Percentiles rank a stretch among this genome's conserved stretches.
Conservation (phyloP, 2,329 filamentous ascomycete species). For the Fusarium buharicum region DNA sequence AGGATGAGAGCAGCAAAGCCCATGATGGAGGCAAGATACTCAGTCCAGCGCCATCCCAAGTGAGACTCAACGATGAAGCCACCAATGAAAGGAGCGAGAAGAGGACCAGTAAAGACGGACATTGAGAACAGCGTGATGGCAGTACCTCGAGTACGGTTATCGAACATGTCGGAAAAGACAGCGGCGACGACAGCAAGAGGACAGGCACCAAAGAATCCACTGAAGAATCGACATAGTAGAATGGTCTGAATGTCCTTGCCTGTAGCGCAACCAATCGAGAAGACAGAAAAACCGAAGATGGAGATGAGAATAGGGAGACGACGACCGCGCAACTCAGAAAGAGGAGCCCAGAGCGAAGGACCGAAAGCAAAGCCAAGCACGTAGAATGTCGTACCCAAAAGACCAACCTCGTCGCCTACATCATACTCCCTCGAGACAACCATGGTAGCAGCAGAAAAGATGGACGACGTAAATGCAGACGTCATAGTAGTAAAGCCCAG, state of each 20-base stretch:
- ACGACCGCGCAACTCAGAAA: constrained; percentile 77
- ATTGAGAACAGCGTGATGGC: constrained; percentile 58
- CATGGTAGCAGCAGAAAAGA: constrained; percentile 75
- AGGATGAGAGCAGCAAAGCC: constrained; percentile 68
- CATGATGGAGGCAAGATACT: constrained; percentile 72
- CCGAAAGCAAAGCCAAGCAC: constrained; percentile 79
- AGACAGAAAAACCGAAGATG: constrained; percentile 76
- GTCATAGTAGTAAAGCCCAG: constrained; percentile 79
- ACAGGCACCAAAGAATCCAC: constrained; percentile 76
- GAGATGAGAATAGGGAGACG: constrained; percentile 68
- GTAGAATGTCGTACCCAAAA: constrained; percentile 74
- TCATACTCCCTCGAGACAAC: constrained; percentile 67
- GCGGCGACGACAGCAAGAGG: constrained; percentile 75
- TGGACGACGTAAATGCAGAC: constrained; percentile 77
- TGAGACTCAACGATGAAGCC: constrained; percentile 72
- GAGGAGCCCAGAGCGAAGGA: constrained; percentile 76
- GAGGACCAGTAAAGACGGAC: constrained; percentile 71
- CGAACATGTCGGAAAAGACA: constrained; percentile 78
- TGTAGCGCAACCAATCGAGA: constrained; percentile 72
- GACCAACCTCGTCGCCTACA: constrained; percentile 70
- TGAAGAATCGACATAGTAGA: constrained; percentile 77
- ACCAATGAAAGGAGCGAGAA: constrained; percentile 75
- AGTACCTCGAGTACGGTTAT: constrained; percentile 68
- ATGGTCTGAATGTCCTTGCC: constrained; percentile 76
- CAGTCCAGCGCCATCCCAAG: constrained; percentile 79